Evolutionary conservation across 192 early-diverging fungal species (phyloP), one percentile per base, ranked within the genome.

Genomic region (Coemansia sp.): DNA sequence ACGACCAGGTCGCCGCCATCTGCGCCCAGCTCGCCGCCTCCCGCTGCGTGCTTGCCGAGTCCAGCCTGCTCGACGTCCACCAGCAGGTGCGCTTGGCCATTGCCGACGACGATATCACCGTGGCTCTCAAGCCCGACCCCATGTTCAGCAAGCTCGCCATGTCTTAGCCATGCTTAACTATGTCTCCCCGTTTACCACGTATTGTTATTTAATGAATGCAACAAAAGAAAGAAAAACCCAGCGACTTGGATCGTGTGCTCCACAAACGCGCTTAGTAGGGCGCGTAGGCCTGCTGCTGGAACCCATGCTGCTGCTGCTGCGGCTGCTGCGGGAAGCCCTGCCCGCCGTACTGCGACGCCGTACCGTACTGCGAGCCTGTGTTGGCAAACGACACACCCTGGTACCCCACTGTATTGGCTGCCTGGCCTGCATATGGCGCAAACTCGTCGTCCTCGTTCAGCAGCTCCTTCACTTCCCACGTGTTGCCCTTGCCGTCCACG

Each of bases 381-480:
- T 79, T 64, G 48, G 76, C 76, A 72, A 79, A 79, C 35, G 76
- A 65, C 22, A 79, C 76, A 25, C 76, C 76, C 12, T 62, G 65
- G 33, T 72, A 62, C 12, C 76, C 76, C 16, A 79, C 49, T 3
- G 76, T 79, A 69, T 79, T 73, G 29, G 69, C 69, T 14, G 69
- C 70, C 65, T 79, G 69, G 28, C 65, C 62, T 25, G 74, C 74
- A 62, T 72, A 79, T 48, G 65, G 69, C 58, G 65, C 65, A 69
- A 79, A 79, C 63, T 79, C 76, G 32, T 79, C 76, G 45, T 79
- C 76, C 46, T 79, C 76, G 59, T 72, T 64, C 22, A 79, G 69
- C 58, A 79, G 73, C 71, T 91, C 89, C 81, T 89, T 91, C 57
- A 91, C 87, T 77, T 91, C 89, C 89, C 89, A 91, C 14, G 88